Base-by-base conservation (phyloP, 1,139 yeast genomes). In the Pichia cactophila region DNA sequence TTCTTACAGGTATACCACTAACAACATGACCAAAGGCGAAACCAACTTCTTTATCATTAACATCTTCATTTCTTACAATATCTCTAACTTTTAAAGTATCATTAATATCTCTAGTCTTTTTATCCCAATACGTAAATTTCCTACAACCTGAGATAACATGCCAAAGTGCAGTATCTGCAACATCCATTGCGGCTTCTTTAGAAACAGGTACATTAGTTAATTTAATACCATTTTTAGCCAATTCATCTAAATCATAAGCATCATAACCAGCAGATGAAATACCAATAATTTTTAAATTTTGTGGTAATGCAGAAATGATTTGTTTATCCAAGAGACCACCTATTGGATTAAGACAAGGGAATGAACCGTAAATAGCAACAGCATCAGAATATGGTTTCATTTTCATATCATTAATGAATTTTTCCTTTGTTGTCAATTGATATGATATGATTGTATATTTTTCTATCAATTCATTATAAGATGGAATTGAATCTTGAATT, bases 201-300 rank as follows among this genome's bases (percentile, higher is more conserved):
- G 50, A 49, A 37, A 84, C 75, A 0, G 89, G 88, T 20, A 80
- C 81, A 63, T 86, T 83, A 55, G 86, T 79, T 50, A 86, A 69
- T 5, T 68, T 59, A 38, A 86, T 76, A n/a, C 74, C 75, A 46
- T 69, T 70, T 28, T 68, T 65, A 35, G 63, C 62, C 26, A 79
- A 55, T 20, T 60, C 62, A 11, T 61, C 68, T 4, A 73, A 73
- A 61, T 84, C 86, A 54, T 76, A 77, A 29, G 72, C 73, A 56
- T 85, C 88, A 57, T 71, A 74, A 0, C 95, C 96, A 3, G 86
- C 90, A 49, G 88, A 77, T 45, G 87, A 82, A 40, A 81, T 71
- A 1, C 86, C 72, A 42, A 86, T 70, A 9, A 83, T 71, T 59
- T 77, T 77, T 52, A 86, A 66, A 1, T 60, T 33, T 5, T 41